Base-by-base conservation (phyloP, 2,329 filamentous ascomycete genomes). In the Pezicula radicicola region DNA sequence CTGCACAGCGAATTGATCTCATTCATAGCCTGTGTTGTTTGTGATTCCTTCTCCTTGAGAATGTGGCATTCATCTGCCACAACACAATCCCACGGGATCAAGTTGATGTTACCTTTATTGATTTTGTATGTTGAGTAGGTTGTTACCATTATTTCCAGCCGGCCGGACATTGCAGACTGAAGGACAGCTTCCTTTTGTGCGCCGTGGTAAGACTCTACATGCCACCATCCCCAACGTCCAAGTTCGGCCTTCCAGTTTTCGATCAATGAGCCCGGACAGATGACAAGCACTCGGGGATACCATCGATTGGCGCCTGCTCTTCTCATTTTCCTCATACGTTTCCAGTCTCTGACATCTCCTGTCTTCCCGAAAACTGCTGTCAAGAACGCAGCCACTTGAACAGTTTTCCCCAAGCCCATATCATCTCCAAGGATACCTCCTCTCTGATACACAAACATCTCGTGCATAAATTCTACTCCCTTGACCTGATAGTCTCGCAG, bases 351-450 rank as follows among this genome's bases (percentile, higher is more conserved):
- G 66, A 92, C 87, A 61, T 96, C 93, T 1, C 86, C 93, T 1
- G 89, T 95, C 72, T 99, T 99, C 7, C 94, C 94, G 66, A 96
- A 99, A 0, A 91, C 92, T 1, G 85, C 91, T 0, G 91, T 89
- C 19, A 99, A 75, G 59, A 99, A 97, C 0, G 92, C 89, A 52
- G 91, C 94, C 25, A 99, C 90, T 68, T 99, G 94, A 2, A 99
- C 90, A 0, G 94, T 99, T 70, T 99, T 99, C 1, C 94, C 94
- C 30, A 99, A 71, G 18, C 94, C 94, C 94, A 99, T 99, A 64
- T 99, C 94, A 65, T 99, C 94, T 3, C 93, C 63, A 0, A 99
- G 77, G 19, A 99, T 89, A 2, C 89, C 91, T 15, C 54, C 94
- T 60, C 87, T 87, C 64, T 99, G 94, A 59, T 90, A 93, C 4